Percentiles rank a stretch among this genome's conserved stretches.
Conservation (phyloP, 2,329 filamentous ascomycete species). For the Zymoseptoria ardabiliae region DNA sequence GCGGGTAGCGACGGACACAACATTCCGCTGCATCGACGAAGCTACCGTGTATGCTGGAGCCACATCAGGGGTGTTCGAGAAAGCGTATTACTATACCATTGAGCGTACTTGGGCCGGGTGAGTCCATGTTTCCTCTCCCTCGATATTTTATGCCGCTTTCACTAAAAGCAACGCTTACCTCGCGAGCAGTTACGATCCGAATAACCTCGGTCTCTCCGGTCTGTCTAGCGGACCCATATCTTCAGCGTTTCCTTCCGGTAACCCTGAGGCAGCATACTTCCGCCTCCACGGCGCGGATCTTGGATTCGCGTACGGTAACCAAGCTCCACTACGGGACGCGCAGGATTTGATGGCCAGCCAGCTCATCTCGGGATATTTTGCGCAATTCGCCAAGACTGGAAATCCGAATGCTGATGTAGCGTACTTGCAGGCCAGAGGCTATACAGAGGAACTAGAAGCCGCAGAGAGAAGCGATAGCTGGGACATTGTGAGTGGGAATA, state of each 20-base stretch:
- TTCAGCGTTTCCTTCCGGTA: constrained; percentile 36
- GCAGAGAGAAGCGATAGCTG: constrained; percentile 30
- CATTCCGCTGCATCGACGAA: constrained; percentile 54
- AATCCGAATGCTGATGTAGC: constrained; percentile 44
- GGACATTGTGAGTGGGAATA: constrained; percentile 33
- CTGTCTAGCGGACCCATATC: constrained; percentile 28
- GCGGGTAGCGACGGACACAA: constrained; percentile 51
- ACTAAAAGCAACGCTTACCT: background rate
- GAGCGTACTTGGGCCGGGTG: constrained; percentile 45
- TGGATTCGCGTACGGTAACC: constrained; percentile 24
- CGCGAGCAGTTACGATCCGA: constrained; percentile 42
- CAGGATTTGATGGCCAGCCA: constrained; percentile 44
- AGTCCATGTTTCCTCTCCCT: background rate
- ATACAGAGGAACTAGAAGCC: constrained; percentile 29
- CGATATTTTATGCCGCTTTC: too few species aligned
- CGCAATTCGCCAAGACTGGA: constrained; percentile 43
- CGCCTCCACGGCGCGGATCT: constrained; percentile 51
- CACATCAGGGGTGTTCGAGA: constrained; percentile 39
- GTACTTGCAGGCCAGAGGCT: constrained; percentile 43
- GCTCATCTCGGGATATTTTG: constrained; percentile 43
- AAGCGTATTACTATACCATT: constrained; percentile 54
- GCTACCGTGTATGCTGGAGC: constrained; percentile 49
- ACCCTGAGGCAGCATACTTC: constrained; percentile 48
- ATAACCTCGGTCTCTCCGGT: constrained; percentile 42
- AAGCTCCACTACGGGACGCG: constrained; percentile 41